Conservation (phyloP, 768 basidiomycete genomes). For the Hericium coralloides region DNA sequence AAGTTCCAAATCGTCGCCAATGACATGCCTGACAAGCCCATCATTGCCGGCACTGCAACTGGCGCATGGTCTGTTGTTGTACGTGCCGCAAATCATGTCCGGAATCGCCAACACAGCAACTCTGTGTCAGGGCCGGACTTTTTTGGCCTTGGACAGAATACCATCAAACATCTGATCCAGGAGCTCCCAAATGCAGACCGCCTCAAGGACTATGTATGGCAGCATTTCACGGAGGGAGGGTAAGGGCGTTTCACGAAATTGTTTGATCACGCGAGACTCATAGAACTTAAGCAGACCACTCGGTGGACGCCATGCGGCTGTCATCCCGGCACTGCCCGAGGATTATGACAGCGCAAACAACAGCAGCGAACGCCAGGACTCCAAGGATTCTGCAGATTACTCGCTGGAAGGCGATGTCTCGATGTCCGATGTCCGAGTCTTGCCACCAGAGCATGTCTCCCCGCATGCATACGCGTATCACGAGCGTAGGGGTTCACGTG, state of each 20-base stretch:
- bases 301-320: conserved; percentile 75
- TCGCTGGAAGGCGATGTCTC: conserved; percentile 5
- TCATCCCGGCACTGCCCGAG: conserved; percentile 73
- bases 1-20: conserved; percentile 78
- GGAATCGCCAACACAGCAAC: conserved; percentile 77
- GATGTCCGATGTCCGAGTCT: conserved; percentile 6
- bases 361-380: conserved; percentile 1
- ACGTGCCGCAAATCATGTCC: conserved; percentile 71
- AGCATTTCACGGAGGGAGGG: conserved; percentile 81
- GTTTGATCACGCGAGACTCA: neutral
- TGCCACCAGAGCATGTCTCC: conserved; percentile 7
- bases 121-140: conserved; percentile 86
- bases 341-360: conserved; percentile 45
- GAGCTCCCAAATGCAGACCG: conserved; percentile 66
- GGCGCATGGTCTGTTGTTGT: conserved; percentile 84
- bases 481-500: conserved; percentile 8
- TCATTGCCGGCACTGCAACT: conserved; percentile 81
- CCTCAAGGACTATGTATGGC: conserved; percentile 78
- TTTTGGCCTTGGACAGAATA: conserved; percentile 80
- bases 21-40: conserved; percentile 60
- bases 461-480: neutral
- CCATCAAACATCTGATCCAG: conserved; percentile 87
- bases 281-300: conserved; percentile 37
- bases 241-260: conserved; percentile 31
- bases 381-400: neutral